Percentiles rank a stretch among this genome's conserved stretches.
Conservation (phyloP, 129 eudicot genomes). For the Tagetes erecta region DNA sequence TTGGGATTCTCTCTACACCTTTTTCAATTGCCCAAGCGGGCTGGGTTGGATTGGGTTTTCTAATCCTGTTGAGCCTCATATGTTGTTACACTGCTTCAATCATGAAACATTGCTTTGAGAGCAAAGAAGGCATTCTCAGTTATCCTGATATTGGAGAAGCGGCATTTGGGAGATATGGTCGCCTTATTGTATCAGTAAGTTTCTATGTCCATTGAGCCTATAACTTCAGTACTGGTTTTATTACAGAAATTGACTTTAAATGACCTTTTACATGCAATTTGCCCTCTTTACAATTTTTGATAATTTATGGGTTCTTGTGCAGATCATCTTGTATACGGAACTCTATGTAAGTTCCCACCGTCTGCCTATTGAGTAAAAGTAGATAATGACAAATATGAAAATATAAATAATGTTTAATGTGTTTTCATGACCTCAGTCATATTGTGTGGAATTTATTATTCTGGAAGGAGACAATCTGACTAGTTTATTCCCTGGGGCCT, state of each 20-base stretch:
- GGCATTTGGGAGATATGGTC: constrained; percentile 94
- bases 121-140: constrained; percentile 63
- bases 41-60: constrained; percentile 68
- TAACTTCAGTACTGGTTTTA: background rate
- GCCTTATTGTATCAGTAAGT: constrained; percentile 82
- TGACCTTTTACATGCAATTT: constrained; percentile 3
- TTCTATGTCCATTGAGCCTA: background rate
- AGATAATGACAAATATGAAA: background rate
- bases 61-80: constrained; percentile 62
- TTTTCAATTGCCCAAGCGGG: constrained; percentile 79
- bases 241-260: background rate
- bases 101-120: constrained; percentile 85
- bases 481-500: constrained; percentile 65
- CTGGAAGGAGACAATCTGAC: constrained; percentile 91
- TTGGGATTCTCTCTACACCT: constrained; percentile 90
- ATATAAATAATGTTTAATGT: background rate
- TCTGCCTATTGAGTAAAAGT: background rate
- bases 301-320: constrained; percentile 42
- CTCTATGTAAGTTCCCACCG: constrained; percentile 71
- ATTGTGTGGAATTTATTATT: constrained; percentile 89
- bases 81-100: constrained; percentile 89
- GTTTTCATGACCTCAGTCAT: constrained; percentile 52
- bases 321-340: constrained; percentile 80
- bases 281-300: constrained; percentile 7
- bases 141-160: constrained; percentile 98